A percentile compares a stretch with the other conserved stretches of the same genome.
Evolutionary conservation across 257 asterid species (phyloP).

Genomic region (Catharanthus roseus): DNA sequence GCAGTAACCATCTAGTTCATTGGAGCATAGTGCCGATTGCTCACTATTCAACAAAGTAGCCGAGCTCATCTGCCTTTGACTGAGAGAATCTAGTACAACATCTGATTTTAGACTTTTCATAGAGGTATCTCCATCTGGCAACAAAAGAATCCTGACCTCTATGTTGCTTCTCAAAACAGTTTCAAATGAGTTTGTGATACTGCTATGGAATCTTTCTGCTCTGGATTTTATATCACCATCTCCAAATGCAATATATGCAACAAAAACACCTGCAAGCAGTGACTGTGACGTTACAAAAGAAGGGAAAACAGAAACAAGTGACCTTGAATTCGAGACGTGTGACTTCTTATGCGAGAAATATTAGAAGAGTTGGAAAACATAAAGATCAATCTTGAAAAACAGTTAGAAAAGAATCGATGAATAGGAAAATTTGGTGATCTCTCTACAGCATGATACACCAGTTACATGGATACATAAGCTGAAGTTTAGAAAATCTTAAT

Average conservation of each 20-base stretch:
- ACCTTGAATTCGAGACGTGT: neutral
- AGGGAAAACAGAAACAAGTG: neutral
- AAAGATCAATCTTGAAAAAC: neutral
- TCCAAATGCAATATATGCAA: conserved; percentile 72
- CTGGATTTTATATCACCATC: conserved; percentile 64
- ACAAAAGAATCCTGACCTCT: conserved; percentile 65
- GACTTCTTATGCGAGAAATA: neutral
- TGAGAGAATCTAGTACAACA: conserved; percentile 29
- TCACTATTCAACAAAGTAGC: conserved; percentile 3
- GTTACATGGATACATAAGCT: neutral
- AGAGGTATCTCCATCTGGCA: conserved; percentile 29
- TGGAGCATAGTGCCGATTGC: neutral
- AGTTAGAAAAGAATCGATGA: neutral
- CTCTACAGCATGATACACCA: neutral
- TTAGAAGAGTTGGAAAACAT: neutral
- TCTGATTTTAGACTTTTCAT: conserved; percentile 14
- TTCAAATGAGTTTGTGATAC: conserved; percentile 86
- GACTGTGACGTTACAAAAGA: neutral
- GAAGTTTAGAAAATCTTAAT: neutral
- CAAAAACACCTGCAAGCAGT: conserved; percentile 58
- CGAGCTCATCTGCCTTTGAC: conserved; percentile 20
- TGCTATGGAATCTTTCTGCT: conserved; percentile 92
- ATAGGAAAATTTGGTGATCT: neutral
- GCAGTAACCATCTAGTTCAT: conserved; percentile 11
- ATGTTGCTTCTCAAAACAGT: conserved; percentile 65